A percentile compares a stretch with the other conserved stretches of the same genome.
Evolutionary conservation across 352 stramenopile genomes (phyloP).

Genomic region (Globisporangium takayamanum): DNA sequence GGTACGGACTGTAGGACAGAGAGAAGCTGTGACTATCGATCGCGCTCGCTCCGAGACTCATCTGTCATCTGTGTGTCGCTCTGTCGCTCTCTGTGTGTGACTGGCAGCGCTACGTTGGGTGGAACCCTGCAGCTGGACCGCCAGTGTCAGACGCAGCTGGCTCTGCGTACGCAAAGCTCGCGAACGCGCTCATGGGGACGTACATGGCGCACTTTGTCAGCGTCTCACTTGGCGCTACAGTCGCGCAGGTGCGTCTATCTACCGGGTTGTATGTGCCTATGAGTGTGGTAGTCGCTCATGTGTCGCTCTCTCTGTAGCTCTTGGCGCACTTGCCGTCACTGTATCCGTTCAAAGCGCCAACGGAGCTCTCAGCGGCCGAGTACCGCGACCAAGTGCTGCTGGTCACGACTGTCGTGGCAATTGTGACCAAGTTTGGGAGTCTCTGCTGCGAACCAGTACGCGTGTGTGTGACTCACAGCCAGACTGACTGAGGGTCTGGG

Average conservation of each 20-base stretch:
- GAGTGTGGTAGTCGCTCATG: neutral
- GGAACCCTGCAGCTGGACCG: slow-evolving; percentile 50
- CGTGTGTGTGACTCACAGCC: neutral
- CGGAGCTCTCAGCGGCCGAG: slow-evolving; percentile 48
- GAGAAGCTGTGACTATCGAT: neutral
- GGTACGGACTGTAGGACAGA: neutral
- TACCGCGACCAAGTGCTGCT: slow-evolving; percentile 83
- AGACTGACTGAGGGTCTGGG: neutral
- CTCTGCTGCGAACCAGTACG: slow-evolving; percentile 61
- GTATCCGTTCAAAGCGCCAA: slow-evolving; percentile 79
- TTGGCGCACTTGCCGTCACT: slow-evolving; percentile 66
- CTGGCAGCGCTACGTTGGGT: slow-evolving; percentile 49
- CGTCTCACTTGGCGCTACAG: slow-evolving; percentile 52
- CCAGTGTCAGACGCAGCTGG: slow-evolving; percentile 26
- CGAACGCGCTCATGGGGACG: slow-evolving; percentile 59
- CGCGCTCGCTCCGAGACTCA: neutral
- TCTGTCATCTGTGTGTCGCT: slow-evolving; percentile 2
- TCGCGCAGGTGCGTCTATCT: slow-evolving; percentile 36
- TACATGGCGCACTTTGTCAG: slow-evolving; percentile 60
- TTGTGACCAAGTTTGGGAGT: slow-evolving; percentile 77
- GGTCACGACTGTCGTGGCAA: slow-evolving; percentile 81
- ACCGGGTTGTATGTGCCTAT: neutral
- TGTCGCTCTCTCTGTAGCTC: slow-evolving; percentile 21
- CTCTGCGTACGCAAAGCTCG: slow-evolving; percentile 52
- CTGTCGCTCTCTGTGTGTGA: neutral